phyloP scores from a whole-genome alignment of 176 grass and related monocot genomes.

The Avena insularis region DNA sequence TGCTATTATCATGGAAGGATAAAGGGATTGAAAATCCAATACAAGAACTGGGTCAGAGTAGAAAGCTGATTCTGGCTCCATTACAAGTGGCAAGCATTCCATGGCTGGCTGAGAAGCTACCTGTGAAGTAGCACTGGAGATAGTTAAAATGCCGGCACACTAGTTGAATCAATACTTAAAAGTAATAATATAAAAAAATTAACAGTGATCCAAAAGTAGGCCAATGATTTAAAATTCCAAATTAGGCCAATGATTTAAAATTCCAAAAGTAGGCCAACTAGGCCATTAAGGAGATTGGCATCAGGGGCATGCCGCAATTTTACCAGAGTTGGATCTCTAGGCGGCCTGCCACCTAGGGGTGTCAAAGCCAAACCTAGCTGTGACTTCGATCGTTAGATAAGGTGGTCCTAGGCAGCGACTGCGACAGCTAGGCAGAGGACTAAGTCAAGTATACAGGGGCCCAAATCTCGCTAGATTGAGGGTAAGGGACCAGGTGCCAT shows the following conservation, averaged over 20 bases:
- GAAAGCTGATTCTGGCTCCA: slow-evolving; percentile 98
- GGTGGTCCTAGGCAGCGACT: neutral
- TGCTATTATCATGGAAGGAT: slow-evolving; percentile 99
- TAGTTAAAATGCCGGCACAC: slow-evolving; percentile 32
- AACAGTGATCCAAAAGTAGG: slow-evolving; percentile 5
- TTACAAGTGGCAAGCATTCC: slow-evolving; percentile 97
- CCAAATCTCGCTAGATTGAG: neutral
- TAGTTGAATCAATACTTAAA: slow-evolving; percentile 21
- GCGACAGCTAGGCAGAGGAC: neutral
- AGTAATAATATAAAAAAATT: neutral
- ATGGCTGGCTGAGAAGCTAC: slow-evolving; percentile 97
- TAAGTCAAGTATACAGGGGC: neutral
- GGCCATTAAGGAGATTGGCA: neutral
- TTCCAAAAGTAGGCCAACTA: neutral
- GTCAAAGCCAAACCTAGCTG: neutral
- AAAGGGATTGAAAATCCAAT: slow-evolving; percentile 98
- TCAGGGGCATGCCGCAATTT: neutral
- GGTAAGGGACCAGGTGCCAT: neutral
- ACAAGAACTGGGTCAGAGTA: slow-evolving; percentile 94
- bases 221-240: neutral
- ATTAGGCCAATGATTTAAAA: neutral
- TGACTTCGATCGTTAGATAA: neutral
- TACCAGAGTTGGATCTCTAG: neutral
- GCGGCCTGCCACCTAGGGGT: neutral
- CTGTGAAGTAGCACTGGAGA: slow-evolving; percentile 57